Base-by-base conservation (phyloP, 2,329 filamentous ascomycete species). In the Pseudonectria foliicola region DNA sequence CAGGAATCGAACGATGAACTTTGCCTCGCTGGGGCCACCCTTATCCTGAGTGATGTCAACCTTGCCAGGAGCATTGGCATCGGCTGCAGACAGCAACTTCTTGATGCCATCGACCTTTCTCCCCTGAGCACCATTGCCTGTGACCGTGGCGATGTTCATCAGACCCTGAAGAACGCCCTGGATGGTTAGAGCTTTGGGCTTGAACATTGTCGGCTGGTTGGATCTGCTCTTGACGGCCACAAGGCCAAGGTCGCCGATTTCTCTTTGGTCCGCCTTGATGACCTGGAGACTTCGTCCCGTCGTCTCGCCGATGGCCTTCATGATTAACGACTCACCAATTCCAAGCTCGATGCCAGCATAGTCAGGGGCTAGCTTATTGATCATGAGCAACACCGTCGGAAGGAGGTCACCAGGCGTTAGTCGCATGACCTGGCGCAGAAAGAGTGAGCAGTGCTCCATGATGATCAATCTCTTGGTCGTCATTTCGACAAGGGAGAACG, bases 121-220 rank as follows among this genome's bases (percentile, higher is more conserved):
- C 11, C 82, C 80, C 57, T 96, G 92, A 1, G 89, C 82, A 28
- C 90, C 90, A 54, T 85, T 84, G 8, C 92, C 92, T 46, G 85
- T 75, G 11, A 86, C 75, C 13, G 85, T 94, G 6, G 92, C 92
- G 55, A 98, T 93, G 24, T 73, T 76, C 70, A 96, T 85, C 25
- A 98, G 62, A 2, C 86, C 85, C 54, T 92, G 82, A 52, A 93
- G 88, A 2, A 98, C 89, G 18, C 83, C 87, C 38, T 75, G 77
- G 2, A 98, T 74, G 1, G 89, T 95, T 49, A 98, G 67, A 18
- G 89, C 72, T 62, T 94, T 95, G 3, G 89, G 92, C 60, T 94
- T 95, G 70, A 96, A 95, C 88, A 98, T 95, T 14, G 92, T 96
- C 10, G 86, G 86, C 55, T 98, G 92, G 29, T 89, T 96, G 11